Base-by-base conservation (phyloP, 805 yeast species). In the Priceomyces fermenticarens region DNA sequence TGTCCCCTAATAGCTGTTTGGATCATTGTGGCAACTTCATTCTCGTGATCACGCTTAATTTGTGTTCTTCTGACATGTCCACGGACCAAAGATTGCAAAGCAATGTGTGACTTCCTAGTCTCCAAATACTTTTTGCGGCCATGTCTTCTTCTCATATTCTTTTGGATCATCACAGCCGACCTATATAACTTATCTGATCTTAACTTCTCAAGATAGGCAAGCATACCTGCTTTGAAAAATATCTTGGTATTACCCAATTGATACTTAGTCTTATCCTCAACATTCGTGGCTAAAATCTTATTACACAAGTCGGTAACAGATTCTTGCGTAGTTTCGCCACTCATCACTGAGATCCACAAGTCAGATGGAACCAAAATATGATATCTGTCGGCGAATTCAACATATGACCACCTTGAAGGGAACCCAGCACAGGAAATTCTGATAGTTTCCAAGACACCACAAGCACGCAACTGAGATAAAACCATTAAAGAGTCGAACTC, bases 381-480 rank as follows among this genome's bases (percentile, higher is more conserved):
- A 61, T 89, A 91, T 56, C 97, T 79, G 47, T 82, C 78, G 13
- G 89, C 95, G 70, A 91, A 91, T 58, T 93, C 98, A 39, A 83
- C 89, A 58, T 88, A 93, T 2, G 96, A 80, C 89, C 97, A 88
- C 59, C 97, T 77, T 0, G 97, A 85, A 12, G 99, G 99, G 76
- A 90, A 91, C 31, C 99, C 99, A 38, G 96, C 97, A 68, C 97
- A 90, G 1, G 97, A 90, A 36, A 91, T 91, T 56, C 96, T 75
- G 58, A 91, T 91, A 2, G 99, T 93, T 62, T 93, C 99, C 52
- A 91, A 73, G 35, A 91, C 98, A 84, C 99, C 99, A 73, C 99
- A 91, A 4, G 99, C 99, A 60, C 99, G 80, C 47, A 91, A 75
- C 65, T 91, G 99, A 4, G 95, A 84, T 45, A 93, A 73, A 10